These are phyloP conservation scores for Talaromyces marneffei DNA, from an alignment of 2,329 filamentous ascomycete species.

Conservation along the genomic window DNA sequence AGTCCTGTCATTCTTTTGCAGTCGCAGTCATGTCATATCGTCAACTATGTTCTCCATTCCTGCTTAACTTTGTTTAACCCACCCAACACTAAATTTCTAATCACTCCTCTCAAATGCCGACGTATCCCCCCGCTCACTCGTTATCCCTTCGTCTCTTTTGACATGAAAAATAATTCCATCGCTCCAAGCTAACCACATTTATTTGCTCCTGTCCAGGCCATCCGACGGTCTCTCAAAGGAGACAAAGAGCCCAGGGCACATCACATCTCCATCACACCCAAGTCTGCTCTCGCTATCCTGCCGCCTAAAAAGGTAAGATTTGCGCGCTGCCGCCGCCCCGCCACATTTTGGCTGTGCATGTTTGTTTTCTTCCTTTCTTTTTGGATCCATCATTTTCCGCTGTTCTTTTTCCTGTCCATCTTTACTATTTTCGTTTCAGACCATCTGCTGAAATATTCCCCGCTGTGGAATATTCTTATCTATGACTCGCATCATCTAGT, in stretches of 20 bases:
- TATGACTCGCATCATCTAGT: not conserved
- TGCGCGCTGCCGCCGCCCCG: conserved; percentile 5
- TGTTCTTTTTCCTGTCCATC: not conserved
- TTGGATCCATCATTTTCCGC: not conserved
- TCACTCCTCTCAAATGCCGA: not conserved
- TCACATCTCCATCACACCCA: conserved; percentile 72
- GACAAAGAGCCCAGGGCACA: conserved; percentile 68
- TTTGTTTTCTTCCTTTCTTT: conserved; percentile 1
- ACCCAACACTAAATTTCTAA: not conserved
- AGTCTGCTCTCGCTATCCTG: conserved; percentile 80
- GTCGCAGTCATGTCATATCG: not conserved
- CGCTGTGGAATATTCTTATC: not conserved
- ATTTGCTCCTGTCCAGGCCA: conserved; percentile 49
- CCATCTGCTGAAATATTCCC: not conserved
- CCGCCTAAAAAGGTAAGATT: conserved; percentile 80
- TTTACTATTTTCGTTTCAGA: not conserved
- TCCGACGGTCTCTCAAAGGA: conserved; percentile 84
- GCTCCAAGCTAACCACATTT: not conserved
- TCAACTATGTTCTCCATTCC: not conserved
- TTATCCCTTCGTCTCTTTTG: not conserved
- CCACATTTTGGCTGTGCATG: conserved; percentile 7
- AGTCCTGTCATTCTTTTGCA: not conserved
- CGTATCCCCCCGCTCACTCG: not conserved
- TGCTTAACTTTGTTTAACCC: not conserved
- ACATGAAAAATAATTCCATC: not conserved